Conservation (phyloP, 1,284 basidiomycete species). For the Cutaneotrichosporon dermatis region DNA sequence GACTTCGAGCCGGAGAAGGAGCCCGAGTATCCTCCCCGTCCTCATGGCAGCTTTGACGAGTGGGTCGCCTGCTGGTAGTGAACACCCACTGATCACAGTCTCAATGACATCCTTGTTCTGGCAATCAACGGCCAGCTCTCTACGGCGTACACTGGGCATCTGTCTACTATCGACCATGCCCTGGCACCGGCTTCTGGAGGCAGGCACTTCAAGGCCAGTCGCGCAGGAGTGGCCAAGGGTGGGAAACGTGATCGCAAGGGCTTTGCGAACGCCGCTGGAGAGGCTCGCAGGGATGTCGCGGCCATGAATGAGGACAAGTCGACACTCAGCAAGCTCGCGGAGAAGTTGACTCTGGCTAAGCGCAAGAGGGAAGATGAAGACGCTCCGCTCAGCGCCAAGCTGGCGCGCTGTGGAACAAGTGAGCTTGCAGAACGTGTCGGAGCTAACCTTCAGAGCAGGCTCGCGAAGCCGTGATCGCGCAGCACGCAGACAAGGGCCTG, state of each 20-base stretch:
- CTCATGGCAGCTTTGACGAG: slow-evolving; percentile 36
- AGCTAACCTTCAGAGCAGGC: slow-evolving; percentile 15
- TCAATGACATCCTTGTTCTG: slow-evolving; percentile 30
- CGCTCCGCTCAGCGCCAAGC: neutral
- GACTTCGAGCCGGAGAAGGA: slow-evolving; percentile 18
- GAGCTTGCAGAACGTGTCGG: slow-evolving; percentile 1
- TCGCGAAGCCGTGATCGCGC: slow-evolving; percentile 35
- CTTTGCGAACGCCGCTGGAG: neutral
- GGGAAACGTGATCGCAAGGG: slow-evolving; percentile 2
- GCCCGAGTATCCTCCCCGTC: slow-evolving; percentile 26
- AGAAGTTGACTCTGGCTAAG: neutral
- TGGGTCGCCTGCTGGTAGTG: slow-evolving; percentile 14
- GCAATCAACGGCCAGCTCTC: slow-evolving; percentile 30
- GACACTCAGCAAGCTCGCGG: too few relatives aligned
- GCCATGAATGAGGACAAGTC: neutral
- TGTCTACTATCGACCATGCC: slow-evolving; percentile 23
- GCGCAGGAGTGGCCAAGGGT: slow-evolving; percentile 4
- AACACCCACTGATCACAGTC: slow-evolving; percentile 6
- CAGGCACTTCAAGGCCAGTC: neutral
- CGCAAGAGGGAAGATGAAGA: neutral
- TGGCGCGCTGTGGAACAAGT: slow-evolving; percentile 19
- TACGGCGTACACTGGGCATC: neutral
- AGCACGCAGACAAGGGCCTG: slow-evolving; percentile 52
- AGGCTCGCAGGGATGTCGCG: neutral
- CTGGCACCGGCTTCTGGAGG: slow-evolving; percentile 14